Percentiles rank a stretch among this genome's conserved stretches.
These are phyloP conservation scores for Apophysomyces ossiformis DNA, from an alignment of 371 early-diverging fungal genomes.

Conservation along the genomic window DNA sequence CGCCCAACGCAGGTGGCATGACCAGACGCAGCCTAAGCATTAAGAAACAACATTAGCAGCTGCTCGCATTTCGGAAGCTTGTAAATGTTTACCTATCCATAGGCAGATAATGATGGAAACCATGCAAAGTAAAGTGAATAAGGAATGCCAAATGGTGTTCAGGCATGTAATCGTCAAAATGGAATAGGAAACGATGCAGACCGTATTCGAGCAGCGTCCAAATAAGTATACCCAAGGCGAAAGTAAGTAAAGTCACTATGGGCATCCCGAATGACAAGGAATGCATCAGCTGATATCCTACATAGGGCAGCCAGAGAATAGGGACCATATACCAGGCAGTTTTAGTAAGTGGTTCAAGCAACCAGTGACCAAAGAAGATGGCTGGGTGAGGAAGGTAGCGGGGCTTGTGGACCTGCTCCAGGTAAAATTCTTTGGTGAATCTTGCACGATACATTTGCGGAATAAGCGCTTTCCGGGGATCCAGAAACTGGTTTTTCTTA, in stretches of 20 bases:
- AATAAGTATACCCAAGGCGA: conserved; percentile 67
- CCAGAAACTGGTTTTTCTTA: conserved; percentile 77
- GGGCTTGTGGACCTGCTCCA: conserved; percentile 91
- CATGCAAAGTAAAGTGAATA: conserved; percentile 90
- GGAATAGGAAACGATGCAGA: conserved; percentile 93
- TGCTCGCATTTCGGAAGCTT: no score
- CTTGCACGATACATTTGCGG: conserved; percentile 75
- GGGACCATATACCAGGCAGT: conserved; percentile 97
- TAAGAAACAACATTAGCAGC: not conserved
- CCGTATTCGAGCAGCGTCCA: conserved; percentile 88
- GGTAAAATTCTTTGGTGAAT: conserved; percentile 81
- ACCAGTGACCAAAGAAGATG: conserved; percentile 74
- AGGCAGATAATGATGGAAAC: conserved; percentile 95
- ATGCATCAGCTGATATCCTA: conserved; percentile 34
- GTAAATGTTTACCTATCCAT: conserved; percentile 84
- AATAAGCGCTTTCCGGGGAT: conserved; percentile 81
- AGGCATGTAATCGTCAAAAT: conserved; percentile 86
- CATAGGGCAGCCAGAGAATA: conserved; percentile 83
- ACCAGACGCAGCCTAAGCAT: conserved; percentile 80
- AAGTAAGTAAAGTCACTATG: conserved; percentile 27
- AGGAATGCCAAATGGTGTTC: conserved; percentile 77
- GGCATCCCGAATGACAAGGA: conserved; percentile 37
- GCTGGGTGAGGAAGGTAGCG: conserved; percentile 82
- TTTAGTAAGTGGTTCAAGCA: conserved; percentile 80
- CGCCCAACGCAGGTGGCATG: conserved; percentile 89